Base-by-base conservation (phyloP, 2,329 filamentous ascomycete genomes). In the Daldinia eschscholtzii region DNA sequence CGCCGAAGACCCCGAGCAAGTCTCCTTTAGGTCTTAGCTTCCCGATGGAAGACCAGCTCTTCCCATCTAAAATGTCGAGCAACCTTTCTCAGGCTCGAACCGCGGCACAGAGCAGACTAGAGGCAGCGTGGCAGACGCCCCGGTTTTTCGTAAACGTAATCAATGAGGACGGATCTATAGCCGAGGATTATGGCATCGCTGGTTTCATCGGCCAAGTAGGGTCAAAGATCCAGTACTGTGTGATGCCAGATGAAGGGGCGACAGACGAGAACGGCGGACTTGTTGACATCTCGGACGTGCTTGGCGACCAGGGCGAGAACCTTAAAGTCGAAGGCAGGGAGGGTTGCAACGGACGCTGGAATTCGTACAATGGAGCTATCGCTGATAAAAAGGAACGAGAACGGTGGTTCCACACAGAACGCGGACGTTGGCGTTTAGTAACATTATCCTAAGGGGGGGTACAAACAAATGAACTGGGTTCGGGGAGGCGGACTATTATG, bases 151-250 rank as follows among this genome's bases (percentile, higher is more conserved):
- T 93, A 39, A 85, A 88, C 10, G 84, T 93, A 1, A 76, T 82
- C 1, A 83, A 86, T 66, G 86, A 88, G 67, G 78, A 84, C 13
- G 87, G 87, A 0, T 77, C 79, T 1, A 72, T 88, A 0, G 77
- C 83, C 0, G 85, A 89, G 33, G 82, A 83, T 1, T 87, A 86
- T 57, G 83, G 83, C 3, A 79, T 93, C 18, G 88, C 84, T 0
- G 87, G 86, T 0, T 93, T 87, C 75, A 77, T 93, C 6, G 92
- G 92, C 15, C 83, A 83, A 1, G 75, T 89, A 2, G 84, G 82
- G 33, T 91, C 88, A 53, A 79, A 77, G 33, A 89, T 94, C 59
- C 75, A 79, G 18, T 94, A 93, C 74, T 80, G 83, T 44, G 80
- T 94, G 10, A 77, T 81, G 15, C 84, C 91, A 0, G 89, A 92